A percentile compares a stretch with the other conserved stretches of the same genome.
Conservation (phyloP, 257 asterid genomes). For the Gynochthodes officinalis region DNA sequence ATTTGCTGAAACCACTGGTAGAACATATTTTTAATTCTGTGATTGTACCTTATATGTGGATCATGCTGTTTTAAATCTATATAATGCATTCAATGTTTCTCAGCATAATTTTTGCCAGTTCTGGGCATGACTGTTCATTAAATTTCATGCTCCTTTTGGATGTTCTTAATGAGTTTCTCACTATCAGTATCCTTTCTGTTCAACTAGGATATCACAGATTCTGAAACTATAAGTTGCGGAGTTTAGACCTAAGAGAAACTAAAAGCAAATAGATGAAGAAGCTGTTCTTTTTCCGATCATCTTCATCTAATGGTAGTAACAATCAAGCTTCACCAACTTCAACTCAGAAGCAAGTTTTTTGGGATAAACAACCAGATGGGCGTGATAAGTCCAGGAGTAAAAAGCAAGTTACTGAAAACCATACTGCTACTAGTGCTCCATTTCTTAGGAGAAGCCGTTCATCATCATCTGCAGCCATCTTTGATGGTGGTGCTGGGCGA, state of each 20-base stretch:
- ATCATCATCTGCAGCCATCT: conserved; percentile 68
- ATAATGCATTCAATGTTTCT: not conserved
- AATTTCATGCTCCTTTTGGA: not conserved
- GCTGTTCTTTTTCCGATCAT: conserved; percentile 79
- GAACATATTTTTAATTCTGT: conserved; percentile 15
- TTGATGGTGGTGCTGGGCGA: conserved; percentile 40
- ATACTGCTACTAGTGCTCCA: conserved; percentile 40
- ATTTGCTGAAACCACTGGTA: conserved; percentile 30
- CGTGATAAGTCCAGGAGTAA: conserved; percentile 36
- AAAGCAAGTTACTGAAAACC: conserved; percentile 49
- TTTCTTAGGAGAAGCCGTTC: conserved; percentile 83
- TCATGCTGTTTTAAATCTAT: conserved; percentile 6
- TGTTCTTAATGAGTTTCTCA: conserved; percentile 4
- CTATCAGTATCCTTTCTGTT: not conserved
- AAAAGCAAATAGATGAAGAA: conserved; percentile 69
- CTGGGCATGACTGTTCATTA: not conserved
- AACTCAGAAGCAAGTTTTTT: conserved; percentile 54
- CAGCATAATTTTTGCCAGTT: not conserved
- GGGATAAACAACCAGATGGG: conserved; percentile 53
- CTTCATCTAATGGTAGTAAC: conserved; percentile 37
- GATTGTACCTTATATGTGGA: not conserved
- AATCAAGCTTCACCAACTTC: conserved; percentile 57
- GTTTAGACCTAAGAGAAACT: conserved; percentile 24
- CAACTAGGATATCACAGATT: conserved; percentile 1
- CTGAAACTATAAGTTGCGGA: conserved; percentile 23